Evolutionary conservation across 1,284 basidiomycete genomes (phyloP).

Genomic region (Violaceomyces palustris): DNA sequence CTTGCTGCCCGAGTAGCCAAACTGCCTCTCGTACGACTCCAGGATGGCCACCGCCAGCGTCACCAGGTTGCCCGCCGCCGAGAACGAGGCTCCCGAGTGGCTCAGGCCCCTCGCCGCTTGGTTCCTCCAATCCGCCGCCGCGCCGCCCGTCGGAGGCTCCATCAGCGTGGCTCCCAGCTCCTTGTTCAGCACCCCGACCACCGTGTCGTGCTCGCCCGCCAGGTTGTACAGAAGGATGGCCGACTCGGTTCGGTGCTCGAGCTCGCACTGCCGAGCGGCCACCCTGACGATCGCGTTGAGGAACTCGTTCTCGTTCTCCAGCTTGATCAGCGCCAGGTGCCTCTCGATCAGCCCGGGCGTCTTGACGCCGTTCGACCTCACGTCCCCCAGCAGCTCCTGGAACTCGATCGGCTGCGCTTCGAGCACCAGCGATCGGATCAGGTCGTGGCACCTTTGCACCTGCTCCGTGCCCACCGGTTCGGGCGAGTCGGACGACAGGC

Average conservation of each 20-base stretch:
- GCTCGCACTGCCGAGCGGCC: constrained; percentile 70
- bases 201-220: constrained; percentile 82
- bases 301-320: constrained; percentile 68
- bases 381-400: constrained; percentile 80
- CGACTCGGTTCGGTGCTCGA: constrained; percentile 69
- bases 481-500: constrained; percentile 66
- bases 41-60: constrained; percentile 76
- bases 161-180: constrained; percentile 69
- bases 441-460: constrained; percentile 76
- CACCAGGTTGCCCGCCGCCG: constrained; percentile 67
- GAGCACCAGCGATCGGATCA: constrained; percentile 81
- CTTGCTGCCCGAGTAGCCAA: constrained; percentile 69
- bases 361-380: constrained; percentile 78
- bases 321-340: constrained; percentile 69
- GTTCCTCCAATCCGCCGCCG: constrained; percentile 16
- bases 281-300: constrained; percentile 75
- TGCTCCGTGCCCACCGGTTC: constrained; percentile 70
- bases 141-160: constrained; percentile 23
- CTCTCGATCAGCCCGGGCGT: constrained; percentile 84
- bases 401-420: constrained; percentile 68
- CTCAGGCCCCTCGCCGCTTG: constrained; percentile 11
- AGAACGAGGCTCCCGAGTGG: constrained; percentile 54
- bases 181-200: constrained; percentile 79
- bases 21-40: constrained; percentile 70
- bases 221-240: constrained; percentile 95